phyloP scores from a whole-genome alignment of 352 stramenopile genomes.

The Pythium sukuiense region DNA sequence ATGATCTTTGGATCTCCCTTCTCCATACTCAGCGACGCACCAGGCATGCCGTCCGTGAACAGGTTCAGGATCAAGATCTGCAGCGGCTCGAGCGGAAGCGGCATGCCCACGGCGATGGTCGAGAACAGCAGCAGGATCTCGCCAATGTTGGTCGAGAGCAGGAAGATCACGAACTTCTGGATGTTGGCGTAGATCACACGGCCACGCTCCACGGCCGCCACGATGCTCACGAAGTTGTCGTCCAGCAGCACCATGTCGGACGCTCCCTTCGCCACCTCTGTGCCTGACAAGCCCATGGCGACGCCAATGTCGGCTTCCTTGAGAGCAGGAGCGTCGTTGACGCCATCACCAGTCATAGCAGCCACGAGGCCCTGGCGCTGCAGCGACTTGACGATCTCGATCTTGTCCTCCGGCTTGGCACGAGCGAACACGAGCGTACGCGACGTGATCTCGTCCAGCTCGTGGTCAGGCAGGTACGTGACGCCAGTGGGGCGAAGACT shows the following conservation, averaged over 20 bases:
- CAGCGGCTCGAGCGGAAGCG: conserved; percentile 87
- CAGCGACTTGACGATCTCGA: conserved; percentile 83
- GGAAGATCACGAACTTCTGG: conserved; percentile 94
- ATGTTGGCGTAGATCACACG: conserved; percentile 94
- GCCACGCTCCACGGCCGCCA: conserved; percentile 92
- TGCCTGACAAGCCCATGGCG: conserved; percentile 93
- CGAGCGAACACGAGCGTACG: conserved; percentile 84
- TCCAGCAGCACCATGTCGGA: conserved; percentile 96
- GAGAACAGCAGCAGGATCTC: conserved; percentile 75
- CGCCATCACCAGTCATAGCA: conserved; percentile 94
- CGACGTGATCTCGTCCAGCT: conserved; percentile 72
- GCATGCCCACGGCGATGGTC: conserved; percentile 37
- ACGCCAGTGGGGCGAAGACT: conserved; percentile 24
- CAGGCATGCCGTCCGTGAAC: conserved; percentile 87
- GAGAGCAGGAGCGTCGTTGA: conserved; percentile 95
- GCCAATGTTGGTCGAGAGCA: conserved; percentile 93
- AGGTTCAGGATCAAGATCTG: conserved; percentile 96
- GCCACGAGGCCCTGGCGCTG: conserved; percentile 70
- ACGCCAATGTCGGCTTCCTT: conserved; percentile 90
- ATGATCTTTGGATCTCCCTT: conserved; percentile 34
- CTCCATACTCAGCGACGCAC: conserved; percentile 34
- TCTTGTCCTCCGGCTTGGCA: conserved; percentile 56
- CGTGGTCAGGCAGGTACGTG: conserved; percentile 38
- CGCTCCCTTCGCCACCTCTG: conserved; percentile 94
- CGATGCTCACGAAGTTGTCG: conserved; percentile 95